phyloP scores from a whole-genome alignment of 345 rosid genomes.

The Acer yangbiense region DNA sequence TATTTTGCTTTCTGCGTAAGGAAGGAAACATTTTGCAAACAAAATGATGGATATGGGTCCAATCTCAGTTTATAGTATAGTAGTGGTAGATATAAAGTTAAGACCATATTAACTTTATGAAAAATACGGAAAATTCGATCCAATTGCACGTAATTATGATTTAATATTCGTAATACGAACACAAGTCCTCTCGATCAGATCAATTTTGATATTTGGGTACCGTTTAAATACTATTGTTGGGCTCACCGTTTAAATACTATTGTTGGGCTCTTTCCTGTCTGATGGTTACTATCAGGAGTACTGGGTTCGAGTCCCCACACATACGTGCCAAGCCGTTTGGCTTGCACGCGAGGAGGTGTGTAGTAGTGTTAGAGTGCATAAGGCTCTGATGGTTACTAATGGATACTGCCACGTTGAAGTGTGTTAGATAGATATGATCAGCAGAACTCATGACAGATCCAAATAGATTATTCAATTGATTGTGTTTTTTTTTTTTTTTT shows the following conservation, averaged over 20 bases:
- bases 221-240: no score
- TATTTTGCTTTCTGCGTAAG: background rate
- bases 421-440: background rate
- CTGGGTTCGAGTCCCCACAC: no score
- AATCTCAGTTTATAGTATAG: background rate
- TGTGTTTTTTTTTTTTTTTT: background rate
- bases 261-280: no score
- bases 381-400: no score
- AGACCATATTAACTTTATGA: background rate
- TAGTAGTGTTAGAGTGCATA: no score
- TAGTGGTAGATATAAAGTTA: background rate
- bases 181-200: no score
- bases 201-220: no score
- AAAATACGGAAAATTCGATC: background rate
- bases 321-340: no score
- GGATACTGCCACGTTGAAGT: background rate
- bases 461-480: background rate
- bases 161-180: no score
- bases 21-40: constrained; percentile 15
- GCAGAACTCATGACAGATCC: background rate
- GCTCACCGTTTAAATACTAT: no score
- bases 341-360: no score
- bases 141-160: background rate
- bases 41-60: background rate
- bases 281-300: no score